Evolutionary conservation across 495 filamentous ascomycete species (phyloP).

Genomic region (Clohesyomyces aquaticus): DNA sequence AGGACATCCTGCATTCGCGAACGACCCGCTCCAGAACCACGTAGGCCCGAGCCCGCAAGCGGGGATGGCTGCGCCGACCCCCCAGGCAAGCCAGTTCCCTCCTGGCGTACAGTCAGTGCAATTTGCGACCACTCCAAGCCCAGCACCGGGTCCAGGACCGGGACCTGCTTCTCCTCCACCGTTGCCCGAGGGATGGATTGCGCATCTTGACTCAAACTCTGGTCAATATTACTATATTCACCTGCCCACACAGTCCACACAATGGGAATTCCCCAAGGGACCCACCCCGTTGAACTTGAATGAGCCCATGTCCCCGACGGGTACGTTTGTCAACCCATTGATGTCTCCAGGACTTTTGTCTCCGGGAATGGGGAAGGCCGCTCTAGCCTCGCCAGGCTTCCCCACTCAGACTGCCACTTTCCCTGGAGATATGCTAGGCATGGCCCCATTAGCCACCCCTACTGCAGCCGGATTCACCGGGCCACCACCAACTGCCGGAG

Average conservation of each 20-base stretch:
- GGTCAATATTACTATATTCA: slow-evolving; percentile 99
- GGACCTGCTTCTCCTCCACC: slow-evolving; percentile 84
- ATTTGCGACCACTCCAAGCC: slow-evolving; percentile 41
- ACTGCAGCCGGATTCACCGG: slow-evolving; percentile 73
- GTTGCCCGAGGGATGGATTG: slow-evolving; percentile 97
- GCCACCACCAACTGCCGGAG: slow-evolving; percentile 81
- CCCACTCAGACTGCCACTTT: slow-evolving; percentile 64
- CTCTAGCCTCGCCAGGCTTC: slow-evolving; percentile 65
- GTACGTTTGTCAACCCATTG: slow-evolving; percentile 75
- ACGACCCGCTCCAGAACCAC: slow-evolving; percentile 60
- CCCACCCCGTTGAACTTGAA: slow-evolving; percentile 82
- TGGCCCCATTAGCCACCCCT: slow-evolving; percentile 69
- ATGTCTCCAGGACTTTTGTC: slow-evolving; percentile 73
- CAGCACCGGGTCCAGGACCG: slow-evolving; percentile 59
- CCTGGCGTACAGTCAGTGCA: too few species aligned
- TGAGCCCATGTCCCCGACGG: slow-evolving; percentile 77
- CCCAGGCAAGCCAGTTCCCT: slow-evolving; percentile 28
- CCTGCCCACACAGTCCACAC: slow-evolving; percentile 90
- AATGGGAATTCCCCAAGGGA: slow-evolving; percentile 97
- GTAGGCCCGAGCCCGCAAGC: slow-evolving; percentile 44
- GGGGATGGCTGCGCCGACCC: slow-evolving; percentile 15
- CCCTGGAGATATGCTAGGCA: slow-evolving; percentile 74
- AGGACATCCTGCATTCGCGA: slow-evolving; percentile 84
- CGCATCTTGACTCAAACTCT: slow-evolving; percentile 90
- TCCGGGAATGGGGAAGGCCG: slow-evolving; percentile 71